Evolutionary conservation across 208 protist genomes (phyloP).

Genomic region (Leishmania gerbilli): DNA sequence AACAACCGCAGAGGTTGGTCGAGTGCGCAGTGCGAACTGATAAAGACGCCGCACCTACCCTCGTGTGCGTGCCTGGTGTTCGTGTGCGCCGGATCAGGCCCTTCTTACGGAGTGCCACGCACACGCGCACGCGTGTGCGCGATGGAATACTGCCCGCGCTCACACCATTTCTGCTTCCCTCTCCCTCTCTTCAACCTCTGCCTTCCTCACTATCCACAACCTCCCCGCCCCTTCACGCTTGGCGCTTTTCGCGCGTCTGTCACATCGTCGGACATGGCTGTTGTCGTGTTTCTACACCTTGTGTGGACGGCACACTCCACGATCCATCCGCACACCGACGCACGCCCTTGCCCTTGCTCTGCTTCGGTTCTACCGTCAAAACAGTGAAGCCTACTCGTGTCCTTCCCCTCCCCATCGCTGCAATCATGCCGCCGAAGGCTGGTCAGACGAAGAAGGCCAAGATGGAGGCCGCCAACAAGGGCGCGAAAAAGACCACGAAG

Average conservation of each 20-base stretch:
- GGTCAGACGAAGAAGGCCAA: slow-evolving; percentile 73
- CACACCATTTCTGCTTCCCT: not conserved
- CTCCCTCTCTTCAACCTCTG: not conserved
- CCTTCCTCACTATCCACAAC: not conserved
- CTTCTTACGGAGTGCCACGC: not conserved
- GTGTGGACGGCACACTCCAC: not conserved
- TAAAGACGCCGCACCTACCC: too few relatives aligned
- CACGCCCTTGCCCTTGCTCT: not conserved
- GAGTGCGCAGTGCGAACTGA: too few relatives aligned
- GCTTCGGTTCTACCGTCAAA: not conserved
- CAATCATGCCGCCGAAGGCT: slow-evolving; percentile 68
- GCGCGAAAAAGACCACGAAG: slow-evolving; percentile 89
- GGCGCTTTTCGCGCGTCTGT: not conserved
- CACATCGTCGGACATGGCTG: not conserved
- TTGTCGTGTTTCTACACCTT: not conserved
- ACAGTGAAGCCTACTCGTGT: not conserved
- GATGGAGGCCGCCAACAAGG: slow-evolving; percentile 72
- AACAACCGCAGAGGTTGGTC: too few relatives aligned
- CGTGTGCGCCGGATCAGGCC: not conserved
- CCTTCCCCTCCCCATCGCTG: not conserved
- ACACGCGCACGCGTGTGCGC: not conserved
- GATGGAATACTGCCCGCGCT: not conserved
- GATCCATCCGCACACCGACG: not conserved
- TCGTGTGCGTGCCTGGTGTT: too few relatives aligned
- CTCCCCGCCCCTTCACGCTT: not conserved